These are phyloP conservation scores for Trichophyton mentagrophytes DNA, from an alignment of 2,329 filamentous ascomycete species.

Conservation along the genomic window DNA sequence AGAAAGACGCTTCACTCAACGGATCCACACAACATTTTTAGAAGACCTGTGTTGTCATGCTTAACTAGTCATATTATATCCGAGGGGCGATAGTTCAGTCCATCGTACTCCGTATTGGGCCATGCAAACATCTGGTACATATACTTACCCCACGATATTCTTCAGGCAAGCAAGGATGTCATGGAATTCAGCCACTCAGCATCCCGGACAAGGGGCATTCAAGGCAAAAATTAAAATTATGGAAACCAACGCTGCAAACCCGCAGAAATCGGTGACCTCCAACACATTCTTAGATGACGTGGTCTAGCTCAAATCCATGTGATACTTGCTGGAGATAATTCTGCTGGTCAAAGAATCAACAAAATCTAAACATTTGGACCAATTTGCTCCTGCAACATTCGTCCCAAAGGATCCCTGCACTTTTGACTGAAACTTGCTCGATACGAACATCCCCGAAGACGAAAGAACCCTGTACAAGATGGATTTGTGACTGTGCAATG, in stretches of 20 bases:
- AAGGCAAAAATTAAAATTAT: neutral
- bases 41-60: neutral
- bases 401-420: neutral
- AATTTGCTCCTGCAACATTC: neutral
- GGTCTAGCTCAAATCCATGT: neutral
- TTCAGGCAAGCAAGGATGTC: neutral
- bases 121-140: neutral
- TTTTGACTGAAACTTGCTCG: neutral
- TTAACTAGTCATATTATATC: neutral
- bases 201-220: neutral
- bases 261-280: neutral
- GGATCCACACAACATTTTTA: neutral
- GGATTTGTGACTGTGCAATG: neutral
- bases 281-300: neutral
- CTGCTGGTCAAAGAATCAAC: neutral
- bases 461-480: neutral
- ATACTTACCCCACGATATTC: conserved; percentile 2
- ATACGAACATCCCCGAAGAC: neutral
- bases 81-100: neutral
- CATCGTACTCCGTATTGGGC: neutral
- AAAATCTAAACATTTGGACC: neutral
- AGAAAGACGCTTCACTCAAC: neutral
- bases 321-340: neutral
- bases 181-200: neutral
- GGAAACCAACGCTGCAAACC: neutral